Percentiles rank a stretch among this genome's conserved stretches.
Conservation (phyloP, 1,139 yeast genomes). For the Geotrichum klebahnii region DNA sequence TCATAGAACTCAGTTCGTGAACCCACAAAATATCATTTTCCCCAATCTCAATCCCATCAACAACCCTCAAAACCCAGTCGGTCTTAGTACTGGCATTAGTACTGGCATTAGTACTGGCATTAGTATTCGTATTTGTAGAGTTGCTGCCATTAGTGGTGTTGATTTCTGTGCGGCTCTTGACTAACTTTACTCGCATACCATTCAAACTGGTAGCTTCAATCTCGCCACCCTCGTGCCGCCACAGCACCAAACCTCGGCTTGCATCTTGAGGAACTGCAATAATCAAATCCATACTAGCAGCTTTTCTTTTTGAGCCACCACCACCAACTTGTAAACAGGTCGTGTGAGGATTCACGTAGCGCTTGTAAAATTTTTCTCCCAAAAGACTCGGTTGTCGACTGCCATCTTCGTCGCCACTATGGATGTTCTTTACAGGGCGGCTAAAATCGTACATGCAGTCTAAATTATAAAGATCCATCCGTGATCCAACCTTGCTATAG, state of each 20-base stretch:
- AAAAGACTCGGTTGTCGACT: background rate
- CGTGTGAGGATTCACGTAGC: background rate
- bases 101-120: no score
- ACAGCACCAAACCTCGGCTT: background rate
- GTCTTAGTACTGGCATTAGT: no score
- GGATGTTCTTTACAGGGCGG: background rate
- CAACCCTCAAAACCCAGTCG: background rate
- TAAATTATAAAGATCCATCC: background rate
- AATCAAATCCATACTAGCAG: constrained; percentile 12
- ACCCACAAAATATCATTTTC: background rate
- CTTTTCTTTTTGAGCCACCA: no score
- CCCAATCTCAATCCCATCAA: background rate
- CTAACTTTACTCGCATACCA: constrained; percentile 19
- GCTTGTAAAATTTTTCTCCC: background rate
- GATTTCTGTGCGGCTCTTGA: no score
- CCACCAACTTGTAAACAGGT: background rate
- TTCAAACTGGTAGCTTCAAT: constrained; percentile 21
- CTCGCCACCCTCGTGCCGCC: constrained; percentile 2
- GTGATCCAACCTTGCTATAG: background rate
- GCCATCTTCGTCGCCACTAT: no score
- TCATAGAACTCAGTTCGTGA: background rate
- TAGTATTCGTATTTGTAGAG: background rate
- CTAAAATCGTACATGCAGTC: background rate
- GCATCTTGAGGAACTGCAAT: constrained; percentile 1
- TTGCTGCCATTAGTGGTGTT: background rate